These are phyloP conservation scores for Coniochaeta prunicola DNA, from an alignment of 2,329 filamentous ascomycete species.

Conservation along the genomic window DNA sequence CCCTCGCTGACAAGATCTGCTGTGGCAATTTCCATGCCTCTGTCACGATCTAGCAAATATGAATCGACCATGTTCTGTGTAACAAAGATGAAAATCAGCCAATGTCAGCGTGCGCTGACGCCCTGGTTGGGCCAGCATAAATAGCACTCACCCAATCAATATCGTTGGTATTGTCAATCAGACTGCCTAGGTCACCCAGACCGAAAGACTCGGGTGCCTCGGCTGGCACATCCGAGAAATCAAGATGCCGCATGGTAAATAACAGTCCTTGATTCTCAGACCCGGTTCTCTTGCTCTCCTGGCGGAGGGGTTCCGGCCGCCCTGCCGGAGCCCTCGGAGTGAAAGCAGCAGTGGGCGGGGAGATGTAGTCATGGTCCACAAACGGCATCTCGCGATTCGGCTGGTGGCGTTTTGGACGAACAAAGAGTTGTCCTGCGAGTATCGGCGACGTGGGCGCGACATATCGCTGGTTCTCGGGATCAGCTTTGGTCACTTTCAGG, in stretches of 20 bases:
- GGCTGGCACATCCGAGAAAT: neutral
- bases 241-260: neutral
- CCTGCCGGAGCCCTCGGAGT: neutral
- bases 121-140: too few species aligned
- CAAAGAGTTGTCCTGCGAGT: neutral
- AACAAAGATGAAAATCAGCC: neutral
- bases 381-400: neutral
- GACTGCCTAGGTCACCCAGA: conserved; percentile 31
- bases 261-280: neutral
- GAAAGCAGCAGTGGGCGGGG: neutral
- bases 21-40: neutral
- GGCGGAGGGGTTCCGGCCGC: neutral
- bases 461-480: neutral
- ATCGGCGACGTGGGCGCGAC: neutral
- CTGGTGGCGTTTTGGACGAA: neutral
- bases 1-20: neutral
- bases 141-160: conserved; percentile 23
- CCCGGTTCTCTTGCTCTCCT: neutral
- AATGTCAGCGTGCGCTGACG: too few species aligned
- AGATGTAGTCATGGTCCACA: neutral
- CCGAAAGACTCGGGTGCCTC: neutral
- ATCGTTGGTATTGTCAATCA: conserved; percentile 36
- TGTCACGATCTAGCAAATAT: neutral
- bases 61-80: conserved; percentile 2
- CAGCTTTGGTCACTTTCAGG: neutral